These are phyloP conservation scores for Trifolium dubium DNA, from an alignment of 306 rosid genomes.

Conservation along the genomic window DNA sequence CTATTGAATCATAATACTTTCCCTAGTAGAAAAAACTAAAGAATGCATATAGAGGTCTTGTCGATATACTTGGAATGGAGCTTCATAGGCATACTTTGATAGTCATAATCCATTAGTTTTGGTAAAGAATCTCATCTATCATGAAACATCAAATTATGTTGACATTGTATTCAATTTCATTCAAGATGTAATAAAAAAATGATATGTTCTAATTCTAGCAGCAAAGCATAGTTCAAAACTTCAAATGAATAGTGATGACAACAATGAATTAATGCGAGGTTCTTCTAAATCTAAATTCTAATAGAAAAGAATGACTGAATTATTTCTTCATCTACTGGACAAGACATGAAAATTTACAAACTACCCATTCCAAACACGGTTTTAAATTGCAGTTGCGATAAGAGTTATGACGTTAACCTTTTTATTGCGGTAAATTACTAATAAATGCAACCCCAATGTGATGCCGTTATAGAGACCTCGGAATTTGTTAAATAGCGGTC, in stretches of 20 bases:
- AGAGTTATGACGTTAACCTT: neutral
- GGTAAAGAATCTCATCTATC: no score
- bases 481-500: neutral
- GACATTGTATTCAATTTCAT: no score
- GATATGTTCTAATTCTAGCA: neutral
- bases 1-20: no score
- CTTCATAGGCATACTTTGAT: no score
- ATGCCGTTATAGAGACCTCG: neutral
- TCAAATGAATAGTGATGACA: neutral
- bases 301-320: neutral
- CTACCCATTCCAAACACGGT: neutral
- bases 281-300: neutral
- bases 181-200: no score
- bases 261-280: neutral
- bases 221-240: constrained; percentile 5
- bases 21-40: no score
- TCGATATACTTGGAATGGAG: no score
- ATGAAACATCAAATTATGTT: no score
- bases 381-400: neutral
- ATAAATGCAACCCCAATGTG: neutral
- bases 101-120: no score
- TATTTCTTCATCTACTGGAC: neutral
- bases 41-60: no score
- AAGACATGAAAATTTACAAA: neutral
- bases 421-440: neutral